Evolutionary conservation across 2,329 filamentous ascomycete genomes (phyloP), one percentile per base, ranked within the genome.

Genomic region (Pseudofabraea citricarpa): DNA sequence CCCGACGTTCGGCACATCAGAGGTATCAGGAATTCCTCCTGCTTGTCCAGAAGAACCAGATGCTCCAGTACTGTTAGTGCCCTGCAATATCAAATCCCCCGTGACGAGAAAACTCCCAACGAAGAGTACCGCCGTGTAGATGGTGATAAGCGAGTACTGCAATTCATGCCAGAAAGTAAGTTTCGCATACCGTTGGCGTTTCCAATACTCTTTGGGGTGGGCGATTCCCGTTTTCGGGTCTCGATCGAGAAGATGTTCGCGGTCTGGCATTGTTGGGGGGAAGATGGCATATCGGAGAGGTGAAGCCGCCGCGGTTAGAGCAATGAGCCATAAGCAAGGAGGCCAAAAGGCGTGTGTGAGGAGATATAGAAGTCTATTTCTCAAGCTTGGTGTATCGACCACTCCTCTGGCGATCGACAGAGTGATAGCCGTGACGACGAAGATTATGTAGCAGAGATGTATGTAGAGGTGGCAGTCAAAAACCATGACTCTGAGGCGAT

Each of bases 321-420:
- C 35, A 22, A 51, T 40, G 4, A 56, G 36, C 74, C 75, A 80
- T 20, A 77, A 63, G 33, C 81, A 54, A 0, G 79, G 79, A 5
- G 77, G 77, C 79, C 79, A 83, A 62, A 75, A 76, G 10, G 75
- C 76, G 56, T 81, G 77, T 0, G 77, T 80, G 31, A 83, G 56
- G 4, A 83, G 64, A 51, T 70, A 71, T 37, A 74, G 55, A 13
- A 54, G 43, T 13, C 46, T 33, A 9, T 46, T 43, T 27, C 51
- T 42, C 9, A 47, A 13, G 0, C 32, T 33, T 5, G 37, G 4
- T 13, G 74, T 73, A 54, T 79, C 73, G 0, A 73, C 75, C 37
- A 81, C 55, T 50, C 69, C 70, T 43, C 72, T 56, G 12, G 79
- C 63, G n/a, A 70, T 61, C 8, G 67, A 64, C 49, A 61, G 61